These are phyloP conservation scores for Populus hybrid DNA, from an alignment of 441 rosid species.

Conservation along the genomic window DNA sequence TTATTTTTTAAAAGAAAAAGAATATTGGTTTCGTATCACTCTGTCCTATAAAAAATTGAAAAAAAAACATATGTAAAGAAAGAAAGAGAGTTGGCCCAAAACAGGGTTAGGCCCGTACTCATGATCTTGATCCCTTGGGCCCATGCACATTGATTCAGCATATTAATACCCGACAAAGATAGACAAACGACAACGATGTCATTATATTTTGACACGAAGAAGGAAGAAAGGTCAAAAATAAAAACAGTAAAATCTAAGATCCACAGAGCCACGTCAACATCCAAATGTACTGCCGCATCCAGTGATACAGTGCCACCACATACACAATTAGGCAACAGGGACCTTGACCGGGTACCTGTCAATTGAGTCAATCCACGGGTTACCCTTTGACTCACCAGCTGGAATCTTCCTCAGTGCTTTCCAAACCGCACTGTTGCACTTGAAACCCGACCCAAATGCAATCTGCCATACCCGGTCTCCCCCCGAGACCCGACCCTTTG, in stretches of 20 bases:
- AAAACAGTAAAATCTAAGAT: neutral
- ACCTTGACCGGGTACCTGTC: conserved; percentile 59
- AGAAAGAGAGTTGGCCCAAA: too few species aligned
- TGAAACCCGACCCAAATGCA: conserved; percentile 88
- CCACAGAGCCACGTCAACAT: neutral
- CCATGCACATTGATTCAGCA: too few species aligned
- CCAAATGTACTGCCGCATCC: neutral
- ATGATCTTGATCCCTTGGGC: too few species aligned
- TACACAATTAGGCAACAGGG: conserved; percentile 19
- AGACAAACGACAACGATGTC: neutral
- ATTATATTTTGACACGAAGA: neutral
- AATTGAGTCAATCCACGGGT: conserved; percentile 67
- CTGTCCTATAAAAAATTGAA: too few species aligned
- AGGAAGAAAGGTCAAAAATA: neutral
- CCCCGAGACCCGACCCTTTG: conserved; percentile 58
- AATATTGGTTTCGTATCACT: too few species aligned
- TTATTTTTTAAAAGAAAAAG: too few species aligned
- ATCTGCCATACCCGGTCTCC: conserved; percentile 97
- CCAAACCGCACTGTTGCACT: conserved; percentile 86
- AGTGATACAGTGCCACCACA: neutral
- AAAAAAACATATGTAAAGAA: too few species aligned
- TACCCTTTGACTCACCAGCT: conserved; percentile 36
- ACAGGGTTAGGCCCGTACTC: too few species aligned
- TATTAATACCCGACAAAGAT: too few species aligned
- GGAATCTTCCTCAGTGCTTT: conserved; percentile 49